Base-by-base conservation (phyloP, 139 green algal genomes). In the Raphidocelis subcapitata region DNA sequence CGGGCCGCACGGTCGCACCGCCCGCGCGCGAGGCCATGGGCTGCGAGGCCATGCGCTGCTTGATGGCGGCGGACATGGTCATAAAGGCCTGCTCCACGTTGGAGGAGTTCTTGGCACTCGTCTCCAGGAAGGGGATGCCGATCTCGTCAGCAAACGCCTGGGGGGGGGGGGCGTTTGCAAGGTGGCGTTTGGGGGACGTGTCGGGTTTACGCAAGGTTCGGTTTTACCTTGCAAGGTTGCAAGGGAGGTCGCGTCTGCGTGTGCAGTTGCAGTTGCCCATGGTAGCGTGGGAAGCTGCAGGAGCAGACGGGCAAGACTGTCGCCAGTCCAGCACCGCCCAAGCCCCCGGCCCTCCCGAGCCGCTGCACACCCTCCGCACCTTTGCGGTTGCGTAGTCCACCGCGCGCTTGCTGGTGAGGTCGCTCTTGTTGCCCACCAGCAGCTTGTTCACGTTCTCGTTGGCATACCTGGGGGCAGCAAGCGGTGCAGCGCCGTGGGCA, bases 81-180 rank as follows among this genome's bases (percentile, higher is more conserved):
- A 99, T 98, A 89, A 99, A 99, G 16, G 96, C 95, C 82, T 97
- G 88, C 86, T 99, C 96, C 10, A 99, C 96, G 80, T 99, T 99
- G 12, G 92, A 97, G 12, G 95, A 92, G 79, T 95, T 96, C 91
- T 99, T 99, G 26, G 96, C 96, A 69, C 86, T 96, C 1, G 96
- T 99, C 85, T 99, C 96, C 37, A 99, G 82, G 88, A 99, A 99
- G 20, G 96, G 96, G 68, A 99, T 97, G 32, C 96, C 96, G 78
- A 98, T 95, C 87, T 99, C 96, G 60, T 99, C 95, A 20, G 96
- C 96, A 88, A 99, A 99, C 0, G 95, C 96, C 86, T 92, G 79
- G 56, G 41, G 41, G 41, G 41, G 41, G 8, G 41, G 8, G 8
- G 41, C 8, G 41, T 49, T 12, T 20, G 12, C 8, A 8, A 49